phyloP scores from a whole-genome alignment of 202 grass and related monocot species.

The Musa balbisiana region DNA sequence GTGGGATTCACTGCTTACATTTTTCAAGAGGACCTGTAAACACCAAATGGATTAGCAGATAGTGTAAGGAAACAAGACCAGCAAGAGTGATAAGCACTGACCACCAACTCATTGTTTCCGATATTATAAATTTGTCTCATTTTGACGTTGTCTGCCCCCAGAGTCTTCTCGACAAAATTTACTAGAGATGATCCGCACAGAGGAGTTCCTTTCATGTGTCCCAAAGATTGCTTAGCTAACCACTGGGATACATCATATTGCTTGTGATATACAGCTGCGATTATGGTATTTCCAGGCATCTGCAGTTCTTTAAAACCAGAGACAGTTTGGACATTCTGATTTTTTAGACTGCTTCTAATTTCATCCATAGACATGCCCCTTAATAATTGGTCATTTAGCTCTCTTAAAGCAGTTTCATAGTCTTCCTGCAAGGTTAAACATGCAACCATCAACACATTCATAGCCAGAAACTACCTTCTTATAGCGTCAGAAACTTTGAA shows the following conservation, averaged over 20 bases:
- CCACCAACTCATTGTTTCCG: slow-evolving; percentile 19
- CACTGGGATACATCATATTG: slow-evolving; percentile 5
- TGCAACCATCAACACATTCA: not conserved
- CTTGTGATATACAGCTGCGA: slow-evolving; percentile 1
- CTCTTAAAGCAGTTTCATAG: slow-evolving; percentile 12
- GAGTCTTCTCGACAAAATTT: slow-evolving; percentile 6
- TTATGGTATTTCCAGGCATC: not conserved
- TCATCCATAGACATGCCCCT: slow-evolving; percentile 9
- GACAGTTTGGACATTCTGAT: not conserved
- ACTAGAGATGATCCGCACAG: slow-evolving; percentile 1
- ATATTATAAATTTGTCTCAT: slow-evolving; percentile 6
- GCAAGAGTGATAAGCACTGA: not conserved
- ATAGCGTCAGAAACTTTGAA: not conserved
- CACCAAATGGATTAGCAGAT: not conserved
- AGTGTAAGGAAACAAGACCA: not conserved
- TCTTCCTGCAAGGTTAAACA: slow-evolving; percentile 4
- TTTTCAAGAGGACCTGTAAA: slow-evolving; percentile 7
- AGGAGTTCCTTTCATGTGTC: not conserved
- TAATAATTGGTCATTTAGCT: slow-evolving; percentile 8
- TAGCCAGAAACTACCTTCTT: not conserved
- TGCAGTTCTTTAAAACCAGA: not conserved
- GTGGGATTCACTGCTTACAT: not conserved
- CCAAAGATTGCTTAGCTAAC: not conserved
- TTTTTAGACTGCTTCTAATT: slow-evolving; percentile 11
- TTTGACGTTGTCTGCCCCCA: slow-evolving; percentile 4